Base-by-base conservation (phyloP, 106 monocot species). In the Agapanthus africanus region DNA sequence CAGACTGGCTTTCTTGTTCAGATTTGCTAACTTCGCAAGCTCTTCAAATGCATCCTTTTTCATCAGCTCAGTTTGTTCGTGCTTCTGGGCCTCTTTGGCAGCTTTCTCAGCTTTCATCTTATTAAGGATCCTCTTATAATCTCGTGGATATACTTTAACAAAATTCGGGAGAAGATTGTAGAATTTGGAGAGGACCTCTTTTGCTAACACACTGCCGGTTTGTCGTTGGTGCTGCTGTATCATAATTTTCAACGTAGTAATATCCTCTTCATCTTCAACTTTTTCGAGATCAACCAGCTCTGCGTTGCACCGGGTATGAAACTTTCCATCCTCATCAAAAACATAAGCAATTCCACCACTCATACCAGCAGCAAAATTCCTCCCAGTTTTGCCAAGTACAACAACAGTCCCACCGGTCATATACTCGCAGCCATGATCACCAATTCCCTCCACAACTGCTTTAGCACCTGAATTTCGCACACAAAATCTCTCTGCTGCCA, bases 291-390 rank as follows among this genome's bases (percentile, higher is more conserved):
- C 84, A 7, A 97, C 88, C 34, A 97, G 56, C 44, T 97, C 95
- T 21, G 50, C n/a, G 71, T 97, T 97, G 74, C 91, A 95, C 15
- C 80, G 63, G 23, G 63, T 73, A 33, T 70, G 41, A 47, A 97
- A 97, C 39, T 78, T 89, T 18, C 74, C 84, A 46, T 97, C 95
- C 4, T 82, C 70, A 70, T 97, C 86, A 70, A 86, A 78, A 71
- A 97, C 89, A 71, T 86, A 97, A 30, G 95, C 95, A 47, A 91
- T 33, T 70, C 95, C 95, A 64, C 95, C 95, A 67, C 95, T 97
- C 95, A 97, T 97, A 13, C 95, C 95, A 40, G 95, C 95, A 32
- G 95, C 95, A 80, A 97, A 97, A 62, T 97, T 97, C 30, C 95
- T 79, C 28, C 95, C 95, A 56, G 95, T 97, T 74, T 80, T 88